phyloP scores from a whole-genome alignment of 345 rosid species.

The Acer campestre region DNA sequence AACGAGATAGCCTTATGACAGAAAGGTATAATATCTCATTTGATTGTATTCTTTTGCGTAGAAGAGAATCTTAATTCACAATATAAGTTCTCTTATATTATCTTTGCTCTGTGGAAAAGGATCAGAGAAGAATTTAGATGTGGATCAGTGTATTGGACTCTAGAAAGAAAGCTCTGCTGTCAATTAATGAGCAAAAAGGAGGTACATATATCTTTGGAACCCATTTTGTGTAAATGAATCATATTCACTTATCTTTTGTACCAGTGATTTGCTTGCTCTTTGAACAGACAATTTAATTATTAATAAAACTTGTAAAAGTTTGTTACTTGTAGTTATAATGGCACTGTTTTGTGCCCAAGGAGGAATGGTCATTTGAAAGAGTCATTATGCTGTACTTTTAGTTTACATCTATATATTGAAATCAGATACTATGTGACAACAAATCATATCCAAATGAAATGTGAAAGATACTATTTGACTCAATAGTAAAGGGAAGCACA shows the following conservation, averaged over 20 bases:
- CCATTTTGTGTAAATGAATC: background rate
- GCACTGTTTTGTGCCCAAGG: background rate
- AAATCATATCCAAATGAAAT: background rate
- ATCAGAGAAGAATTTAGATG: constrained; percentile 60
- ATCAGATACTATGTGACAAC: background rate
- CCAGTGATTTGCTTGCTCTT: background rate
- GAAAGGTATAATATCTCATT: constrained; percentile 45
- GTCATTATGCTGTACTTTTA: background rate
- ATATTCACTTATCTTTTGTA: background rate
- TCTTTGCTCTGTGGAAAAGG: constrained; percentile 40
- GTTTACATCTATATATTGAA: background rate
- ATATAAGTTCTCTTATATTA: background rate
- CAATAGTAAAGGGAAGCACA: background rate
- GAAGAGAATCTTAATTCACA: constrained; percentile 7
- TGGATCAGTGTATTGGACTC: constrained; percentile 86
- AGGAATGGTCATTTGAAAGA: background rate
- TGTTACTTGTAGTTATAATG: background rate
- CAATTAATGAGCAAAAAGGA: constrained; percentile 48
- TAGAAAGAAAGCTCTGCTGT: constrained; percentile 87
- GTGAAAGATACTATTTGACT: background rate
- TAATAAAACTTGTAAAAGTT: background rate
- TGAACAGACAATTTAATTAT: background rate
- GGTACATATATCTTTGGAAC: constrained; percentile 34
- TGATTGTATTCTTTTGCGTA: background rate
- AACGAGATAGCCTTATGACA: constrained; percentile 60